Conservation (phyloP, 2,329 filamentous ascomycete species). For the Madurella fahalii region DNA sequence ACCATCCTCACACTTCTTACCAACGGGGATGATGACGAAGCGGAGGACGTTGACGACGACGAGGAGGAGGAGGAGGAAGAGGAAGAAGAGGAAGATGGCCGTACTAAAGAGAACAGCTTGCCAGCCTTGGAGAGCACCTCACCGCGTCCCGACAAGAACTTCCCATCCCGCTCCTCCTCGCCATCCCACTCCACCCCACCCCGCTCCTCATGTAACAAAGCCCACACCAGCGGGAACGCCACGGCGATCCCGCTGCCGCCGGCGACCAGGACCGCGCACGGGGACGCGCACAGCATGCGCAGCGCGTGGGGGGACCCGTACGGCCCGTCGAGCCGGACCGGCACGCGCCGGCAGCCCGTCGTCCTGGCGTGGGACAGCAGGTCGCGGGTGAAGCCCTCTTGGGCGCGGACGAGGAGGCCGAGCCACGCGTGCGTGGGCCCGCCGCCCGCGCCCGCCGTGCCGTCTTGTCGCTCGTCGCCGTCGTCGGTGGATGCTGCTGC, state of each 20-base stretch:
- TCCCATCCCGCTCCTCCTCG: not conserved
- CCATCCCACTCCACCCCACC: not conserved
- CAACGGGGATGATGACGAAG: not conserved
- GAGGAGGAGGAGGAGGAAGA: too few species aligned
- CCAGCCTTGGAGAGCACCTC: too few species aligned
- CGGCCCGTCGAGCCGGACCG: constrained; percentile 58
- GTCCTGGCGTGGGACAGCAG: constrained; percentile 48
- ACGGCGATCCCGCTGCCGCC: constrained; percentile 64
- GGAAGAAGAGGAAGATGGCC: too few species aligned
- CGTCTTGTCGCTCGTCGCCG: constrained; percentile 1
- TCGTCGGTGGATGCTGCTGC: not conserved
- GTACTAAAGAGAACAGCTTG: too few species aligned
- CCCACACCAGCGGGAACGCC: constrained; percentile 56
- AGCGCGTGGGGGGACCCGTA: constrained; percentile 58
- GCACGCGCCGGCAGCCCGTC: constrained; percentile 33
- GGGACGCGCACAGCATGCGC: constrained; percentile 45
- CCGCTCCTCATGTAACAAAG: constrained; percentile 34
- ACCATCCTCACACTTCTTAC: constrained; percentile 37
- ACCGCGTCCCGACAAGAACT: not conserved
- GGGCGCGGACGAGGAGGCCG: constrained; percentile 55
- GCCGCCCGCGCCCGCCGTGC: too few species aligned
- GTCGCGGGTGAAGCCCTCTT: constrained; percentile 55
- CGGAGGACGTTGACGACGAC: too few species aligned
- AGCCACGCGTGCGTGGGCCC: constrained; percentile 43
- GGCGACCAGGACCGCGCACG: constrained; percentile 53